These are phyloP conservation scores for Beauveria sp. DNA, from an alignment of 2,329 filamentous ascomycete genomes.

Conservation along the genomic window DNA sequence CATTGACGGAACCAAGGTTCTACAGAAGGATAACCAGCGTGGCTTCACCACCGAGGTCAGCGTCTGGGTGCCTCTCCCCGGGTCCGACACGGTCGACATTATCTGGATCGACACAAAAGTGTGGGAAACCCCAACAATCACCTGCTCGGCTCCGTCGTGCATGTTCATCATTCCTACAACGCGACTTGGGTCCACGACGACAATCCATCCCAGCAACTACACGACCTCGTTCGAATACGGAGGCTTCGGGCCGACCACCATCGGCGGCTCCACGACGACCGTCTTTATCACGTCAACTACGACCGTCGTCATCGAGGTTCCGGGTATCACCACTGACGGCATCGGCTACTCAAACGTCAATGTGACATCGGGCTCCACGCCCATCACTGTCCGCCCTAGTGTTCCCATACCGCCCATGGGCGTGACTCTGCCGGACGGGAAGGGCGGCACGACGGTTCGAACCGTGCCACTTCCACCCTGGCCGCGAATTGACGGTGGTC, in stretches of 20 bases:
- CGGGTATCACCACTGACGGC: constrained; percentile 11
- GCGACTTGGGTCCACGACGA: constrained; percentile 10
- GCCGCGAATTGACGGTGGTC: constrained; percentile 13
- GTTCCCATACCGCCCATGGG: constrained; percentile 12
- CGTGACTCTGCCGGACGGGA: constrained; percentile 14
- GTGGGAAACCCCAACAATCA: constrained; percentile 9
- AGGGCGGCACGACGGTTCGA: constrained; percentile 13
- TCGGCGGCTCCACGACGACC: neutral
- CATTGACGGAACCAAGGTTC: constrained; percentile 11
- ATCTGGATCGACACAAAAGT: constrained; percentile 17
- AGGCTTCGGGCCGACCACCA: neutral
- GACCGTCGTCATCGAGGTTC: constrained; percentile 13
- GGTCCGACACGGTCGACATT: constrained; percentile 15
- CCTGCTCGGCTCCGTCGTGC: constrained; percentile 14
- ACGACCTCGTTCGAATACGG: constrained; percentile 17
- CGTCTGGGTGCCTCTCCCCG: constrained; percentile 19
- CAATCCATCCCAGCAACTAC: constrained; percentile 14
- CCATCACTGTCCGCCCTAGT: constrained; percentile 12
- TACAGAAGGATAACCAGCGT: constrained; percentile 15
- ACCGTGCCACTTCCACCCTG: constrained; percentile 16
- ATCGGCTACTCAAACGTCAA: constrained; percentile 17
- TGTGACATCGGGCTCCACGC: constrained; percentile 8
- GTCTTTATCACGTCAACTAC: constrained; percentile 10
- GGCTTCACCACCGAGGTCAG: constrained; percentile 20
- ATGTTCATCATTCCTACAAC: constrained; percentile 20